These are phyloP conservation scores for Hypoxylon crocopeplum DNA, from an alignment of 495 filamentous ascomycete genomes.

Conservation along the genomic window DNA sequence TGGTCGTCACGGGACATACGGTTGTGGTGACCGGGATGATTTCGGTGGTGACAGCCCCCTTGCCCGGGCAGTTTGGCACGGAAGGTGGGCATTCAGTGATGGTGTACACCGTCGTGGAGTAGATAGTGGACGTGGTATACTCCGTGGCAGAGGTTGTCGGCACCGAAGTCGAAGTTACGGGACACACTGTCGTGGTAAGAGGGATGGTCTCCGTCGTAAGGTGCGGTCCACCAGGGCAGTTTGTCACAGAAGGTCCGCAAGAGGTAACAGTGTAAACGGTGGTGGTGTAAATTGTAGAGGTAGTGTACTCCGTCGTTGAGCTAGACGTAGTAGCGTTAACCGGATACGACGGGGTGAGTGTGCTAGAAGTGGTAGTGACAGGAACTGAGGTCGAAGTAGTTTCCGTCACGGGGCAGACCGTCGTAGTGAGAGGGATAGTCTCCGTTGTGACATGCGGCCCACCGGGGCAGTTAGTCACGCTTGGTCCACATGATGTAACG, in stretches of 20 bases:
- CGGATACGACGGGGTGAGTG: background rate
- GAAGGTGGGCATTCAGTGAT: slow-evolving; percentile 63
- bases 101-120: slow-evolving; percentile 61
- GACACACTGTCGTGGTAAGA: background rate
- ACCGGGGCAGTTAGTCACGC: slow-evolving; percentile 50
- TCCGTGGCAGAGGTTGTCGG: background rate
- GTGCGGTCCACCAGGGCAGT: slow-evolving; percentile 22
- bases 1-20: slow-evolving; percentile 20
- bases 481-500: slow-evolving; percentile 9
- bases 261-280: slow-evolving; percentile 44
- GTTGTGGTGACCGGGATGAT: slow-evolving; percentile 21
- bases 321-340: background rate
- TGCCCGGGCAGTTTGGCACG: slow-evolving; percentile 60
- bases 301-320: slow-evolving; percentile 35
- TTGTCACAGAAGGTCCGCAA: slow-evolving; percentile 38
- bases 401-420: slow-evolving; percentile 38
- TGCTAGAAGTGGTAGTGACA: too few relatives aligned
- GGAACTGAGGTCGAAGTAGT: too few relatives aligned
- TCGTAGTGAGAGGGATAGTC: slow-evolving; percentile 31
- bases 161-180: background rate
- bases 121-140: slow-evolving; percentile 44
- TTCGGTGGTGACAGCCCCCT: slow-evolving; percentile 18
- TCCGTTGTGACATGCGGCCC: slow-evolving; percentile 8
- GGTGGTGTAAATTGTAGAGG: slow-evolving; percentile 48
- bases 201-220: slow-evolving; percentile 17